Evolutionary conservation across 2,329 filamentous ascomycete species (phyloP), one percentile per base, ranked within the genome.

Genomic region (Sporothrix humicola): DNA sequence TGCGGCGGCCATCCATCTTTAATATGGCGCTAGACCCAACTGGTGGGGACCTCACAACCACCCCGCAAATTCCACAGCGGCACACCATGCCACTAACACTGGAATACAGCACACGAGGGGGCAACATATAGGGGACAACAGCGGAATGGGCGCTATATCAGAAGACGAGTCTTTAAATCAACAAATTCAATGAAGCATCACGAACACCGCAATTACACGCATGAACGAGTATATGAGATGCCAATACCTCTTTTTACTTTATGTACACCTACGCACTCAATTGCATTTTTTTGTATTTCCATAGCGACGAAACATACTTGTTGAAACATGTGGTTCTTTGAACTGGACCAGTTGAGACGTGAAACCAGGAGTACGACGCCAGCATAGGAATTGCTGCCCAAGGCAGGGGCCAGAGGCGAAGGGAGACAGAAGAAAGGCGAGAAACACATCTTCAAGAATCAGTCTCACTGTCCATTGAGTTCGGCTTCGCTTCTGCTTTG

Each of bases 81-180:
- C 31, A 37, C 31, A 37, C 31, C 31, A 26, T 26, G 23, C 23
- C 23, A 26, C 23, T 26, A 26, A 26, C 23, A 26, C 23, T 26
- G 23, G 23, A 26, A 17, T 46, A 59, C 61, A 58, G 31, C 71
- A 48, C 17, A n/a, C 7, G 17, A 56, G 17, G 48, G 58, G 58
- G 70, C 70, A 56, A 66, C 58, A 72, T 72, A 54, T 72, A 54
- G 59, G 59, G 71, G 26, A 54, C 3, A 50, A 61, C 54, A 63
- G 58, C 52, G 44, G 65, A 42, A 70, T 44, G 46, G 42, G 13
- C 66, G 26, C 23, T 54, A 72, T 65, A 54, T 23, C 17, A 50
- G 9, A n/a, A n/a, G 17, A 58, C 37, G 44, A 26, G 42, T 44
- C 66, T 61, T 42, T 8, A 31, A 23, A 65, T 48, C 59, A 65